These are phyloP conservation scores for Cenchrus fungigraminus DNA, from an alignment of 176 grass and related monocot species.

Conservation along the genomic window DNA sequence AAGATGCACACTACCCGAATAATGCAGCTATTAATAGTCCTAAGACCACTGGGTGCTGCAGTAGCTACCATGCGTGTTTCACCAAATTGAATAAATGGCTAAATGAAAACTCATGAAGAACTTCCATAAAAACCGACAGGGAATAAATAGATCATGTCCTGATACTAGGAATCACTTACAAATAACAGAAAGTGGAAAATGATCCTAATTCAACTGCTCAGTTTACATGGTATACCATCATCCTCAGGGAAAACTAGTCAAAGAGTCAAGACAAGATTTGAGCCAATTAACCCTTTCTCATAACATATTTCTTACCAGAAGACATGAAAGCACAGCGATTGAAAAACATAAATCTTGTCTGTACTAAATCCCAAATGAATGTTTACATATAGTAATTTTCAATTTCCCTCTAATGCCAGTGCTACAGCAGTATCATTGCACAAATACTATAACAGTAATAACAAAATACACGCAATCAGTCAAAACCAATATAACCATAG, in stretches of 20 bases:
- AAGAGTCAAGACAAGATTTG: not conserved
- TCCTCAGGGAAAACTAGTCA: not conserved
- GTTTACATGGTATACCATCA: conserved; percentile 4
- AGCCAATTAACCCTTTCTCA: conserved; percentile 11
- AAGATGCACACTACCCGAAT: not conserved
- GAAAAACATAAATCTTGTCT: conserved; percentile 1
- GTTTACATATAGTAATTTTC: not conserved
- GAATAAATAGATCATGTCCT: not conserved
- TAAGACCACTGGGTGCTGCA: not conserved
- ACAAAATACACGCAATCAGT: not conserved
- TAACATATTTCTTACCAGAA: not conserved
- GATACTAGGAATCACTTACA: conserved; percentile 12
- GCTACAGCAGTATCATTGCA: not conserved
- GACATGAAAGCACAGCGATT: not conserved
- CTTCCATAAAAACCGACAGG: not conserved
- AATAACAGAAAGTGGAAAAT: conserved; percentile 17
- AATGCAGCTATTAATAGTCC: not conserved
- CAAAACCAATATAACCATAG: conserved; percentile 1
- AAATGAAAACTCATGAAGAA: not conserved
- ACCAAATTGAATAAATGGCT: not conserved
- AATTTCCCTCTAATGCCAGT: not conserved
- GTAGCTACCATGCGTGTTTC: not conserved
- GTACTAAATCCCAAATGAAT: conserved; percentile 1
- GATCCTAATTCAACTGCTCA: not conserved
- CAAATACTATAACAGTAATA: not conserved